Base-by-base conservation (phyloP, 1,284 basidiomycete species). In the Neolentinus lepideus region DNA sequence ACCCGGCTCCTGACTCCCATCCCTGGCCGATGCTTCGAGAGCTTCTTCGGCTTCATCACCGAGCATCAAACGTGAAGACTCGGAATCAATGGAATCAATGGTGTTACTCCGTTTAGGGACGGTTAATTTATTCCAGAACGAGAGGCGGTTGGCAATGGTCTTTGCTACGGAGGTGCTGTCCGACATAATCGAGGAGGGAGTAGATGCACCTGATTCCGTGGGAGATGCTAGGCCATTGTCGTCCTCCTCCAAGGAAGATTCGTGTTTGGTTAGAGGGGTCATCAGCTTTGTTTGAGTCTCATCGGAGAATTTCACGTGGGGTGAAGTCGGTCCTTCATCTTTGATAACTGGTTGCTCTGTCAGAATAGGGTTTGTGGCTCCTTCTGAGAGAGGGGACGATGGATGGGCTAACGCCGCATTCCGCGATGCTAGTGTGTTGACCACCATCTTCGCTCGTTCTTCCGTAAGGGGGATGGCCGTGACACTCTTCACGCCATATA, bases 401-500 rank as follows among this genome's bases (percentile, higher is more conserved):
- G 78, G 56, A 21, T 81, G 72, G 25, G 75, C 64, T n/a, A 72
- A 64, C 10, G 69, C 63, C 1, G 69, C 62, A 63, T 81, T 79
- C 53, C 75, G 75, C 22, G 78, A 70, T 11, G 76, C 72, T 2
- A 90, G 70, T 10, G 73, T 71, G 52, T 78, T 74, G 26, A 89
- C 60, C 1, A 72, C 71, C 9, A 73, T 72, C 29, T 70, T 70
- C 26, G 88, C 89, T 48, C 79, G 77, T 43, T 81, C 77, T 62
- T 84, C 79, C 3, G 72, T 67, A 21, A 91, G 71, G 3, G 89
- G 88, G 43, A 91, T 84, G 2, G 84, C 81, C 50, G 73, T 74
- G 19, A 90, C 80, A 25, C 76, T 76, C 67, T 85, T 86, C 53
- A 90, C 76, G 27, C 75, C 72, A 66, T 87, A 88, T 1, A 91